phyloP scores from a whole-genome alignment of 23 red algal genomes.

The Gracilariopsis chorda region DNA sequence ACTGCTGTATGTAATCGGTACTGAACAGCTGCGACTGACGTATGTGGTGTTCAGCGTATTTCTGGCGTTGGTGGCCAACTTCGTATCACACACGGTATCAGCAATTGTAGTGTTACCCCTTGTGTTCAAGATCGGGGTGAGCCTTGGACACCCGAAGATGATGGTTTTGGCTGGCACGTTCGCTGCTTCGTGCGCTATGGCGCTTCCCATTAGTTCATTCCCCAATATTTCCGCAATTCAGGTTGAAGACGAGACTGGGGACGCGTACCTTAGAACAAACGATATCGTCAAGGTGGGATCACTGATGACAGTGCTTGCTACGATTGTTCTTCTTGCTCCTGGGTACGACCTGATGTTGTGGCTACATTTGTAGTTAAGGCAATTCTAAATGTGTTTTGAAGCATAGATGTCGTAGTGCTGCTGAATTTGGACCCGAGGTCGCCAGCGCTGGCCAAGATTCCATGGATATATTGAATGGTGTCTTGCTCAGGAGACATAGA shows the following conservation, averaged over 20 bases:
- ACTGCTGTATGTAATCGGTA: slow-evolving; percentile 30
- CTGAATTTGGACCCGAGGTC: too few species aligned
- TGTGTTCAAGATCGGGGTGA: slow-evolving; percentile 82
- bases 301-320: slow-evolving; percentile 70
- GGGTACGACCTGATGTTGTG: slow-evolving; percentile 43
- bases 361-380: not conserved
- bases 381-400: not conserved
- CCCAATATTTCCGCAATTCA: slow-evolving; percentile 90
- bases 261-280: slow-evolving; percentile 60
- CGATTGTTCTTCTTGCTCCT: slow-evolving; percentile 19
- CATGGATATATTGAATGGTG: too few species aligned
- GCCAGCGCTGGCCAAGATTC: too few species aligned
- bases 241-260: slow-evolving; percentile 80
- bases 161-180: slow-evolving; percentile 91
- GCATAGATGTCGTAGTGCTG: too few species aligned
- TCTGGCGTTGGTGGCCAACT: slow-evolving; percentile 70
- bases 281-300: slow-evolving; percentile 77
- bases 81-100: slow-evolving; percentile 93
- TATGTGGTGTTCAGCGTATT: slow-evolving; percentile 77
- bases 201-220: slow-evolving; percentile 81
- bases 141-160: slow-evolving; percentile 81
- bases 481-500: too few species aligned
- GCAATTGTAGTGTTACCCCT: slow-evolving; percentile 90
- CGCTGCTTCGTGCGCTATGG: slow-evolving; percentile 96
- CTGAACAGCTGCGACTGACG: slow-evolving; percentile 40